phyloP scores from a whole-genome alignment of 2,329 filamentous ascomycete species.

The Fusarium citri region DNA sequence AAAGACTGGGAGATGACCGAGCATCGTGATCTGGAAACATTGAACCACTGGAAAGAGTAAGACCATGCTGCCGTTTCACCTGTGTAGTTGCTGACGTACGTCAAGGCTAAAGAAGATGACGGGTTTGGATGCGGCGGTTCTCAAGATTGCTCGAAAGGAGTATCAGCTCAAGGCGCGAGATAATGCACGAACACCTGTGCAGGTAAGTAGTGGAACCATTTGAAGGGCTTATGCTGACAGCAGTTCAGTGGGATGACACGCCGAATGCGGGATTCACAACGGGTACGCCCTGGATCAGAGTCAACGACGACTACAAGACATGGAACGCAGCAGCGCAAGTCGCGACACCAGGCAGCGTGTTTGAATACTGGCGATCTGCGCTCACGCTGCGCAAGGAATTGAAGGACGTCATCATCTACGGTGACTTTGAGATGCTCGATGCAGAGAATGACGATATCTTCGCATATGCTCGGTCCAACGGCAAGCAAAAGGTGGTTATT shows the following conservation, averaged over 20 bases:
- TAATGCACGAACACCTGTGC: constrained; percentile 29
- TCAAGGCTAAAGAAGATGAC: constrained; percentile 8
- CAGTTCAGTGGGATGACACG: constrained; percentile 22
- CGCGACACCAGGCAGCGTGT: constrained; percentile 6
- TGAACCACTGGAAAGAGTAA: constrained; percentile 38
- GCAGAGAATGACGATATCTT: constrained; percentile 19
- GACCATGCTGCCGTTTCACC: accelerated
- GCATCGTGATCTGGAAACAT: constrained; percentile 50
- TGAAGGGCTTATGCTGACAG: not conserved
- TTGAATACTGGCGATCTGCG: constrained; percentile 29
- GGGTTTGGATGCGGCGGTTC: not conserved
- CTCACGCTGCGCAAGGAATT: constrained; percentile 19
- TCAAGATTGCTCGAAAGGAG: constrained; percentile 25
- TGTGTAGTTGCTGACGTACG: not conserved
- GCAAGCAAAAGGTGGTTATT: not conserved
- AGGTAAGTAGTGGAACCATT: not conserved
- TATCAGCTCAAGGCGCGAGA: constrained; percentile 35
- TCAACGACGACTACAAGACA: constrained; percentile 32
- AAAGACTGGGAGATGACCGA: constrained; percentile 59
- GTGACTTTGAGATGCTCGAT: constrained; percentile 33
- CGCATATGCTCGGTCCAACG: constrained; percentile 22
- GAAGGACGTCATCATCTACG: constrained; percentile 21
- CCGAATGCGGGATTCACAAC: constrained; percentile 31
- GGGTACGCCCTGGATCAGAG: constrained; percentile 30
- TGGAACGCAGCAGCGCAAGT: constrained; percentile 31